Base-by-base conservation (phyloP, 805 yeast species). In the Candida nanaspora region DNA sequence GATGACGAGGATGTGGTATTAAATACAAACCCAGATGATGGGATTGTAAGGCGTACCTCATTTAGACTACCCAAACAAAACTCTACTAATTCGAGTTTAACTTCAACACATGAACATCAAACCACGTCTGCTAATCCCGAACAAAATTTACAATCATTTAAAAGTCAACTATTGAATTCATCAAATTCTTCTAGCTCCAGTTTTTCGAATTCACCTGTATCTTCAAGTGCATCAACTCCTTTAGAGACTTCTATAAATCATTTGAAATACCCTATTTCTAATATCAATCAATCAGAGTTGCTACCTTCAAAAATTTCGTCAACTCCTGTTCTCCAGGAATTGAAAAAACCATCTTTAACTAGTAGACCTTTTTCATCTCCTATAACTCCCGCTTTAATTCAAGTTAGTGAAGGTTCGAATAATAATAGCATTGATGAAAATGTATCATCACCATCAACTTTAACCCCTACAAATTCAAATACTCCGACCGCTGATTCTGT, bases 21-120 rank as follows among this genome's bases (percentile, higher is more conserved):
- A 21, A 31, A 20, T 19, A 21, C 14, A 6, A 10, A 21, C 3
- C 44, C 42, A 11, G 42, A 33, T 20, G 41, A 35, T 23, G 46
- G 37, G 4, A 25, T 49, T 6, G 43, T 46, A 43, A 49, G 56
- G 37, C 48, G 56, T n/a, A 53, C 58, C 8, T 50, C 57, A 1
- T 55, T 53, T 37, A 44, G 58, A 36, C 27, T 51, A 3, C 53
- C 56, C 3, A 46, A 48, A 39, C 39, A 55, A 35, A 18, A n/a
- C 19, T n/a, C 33, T 6, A 14, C 18, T 8, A 28, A 28, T 13
- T 28, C 30, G 30, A n/a, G 20, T 5, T 18, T 23, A 18, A 18
- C n/a, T 31, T 7, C 34, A 31, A 31, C 23, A 18, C 34, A 4
- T 19, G 34, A 8, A 31, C 8, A 29, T 29, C 6, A 11, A 7